Evolutionary conservation across 164 flowering plant genomes (phyloP).

Genomic region (Platanus orientalis): DNA sequence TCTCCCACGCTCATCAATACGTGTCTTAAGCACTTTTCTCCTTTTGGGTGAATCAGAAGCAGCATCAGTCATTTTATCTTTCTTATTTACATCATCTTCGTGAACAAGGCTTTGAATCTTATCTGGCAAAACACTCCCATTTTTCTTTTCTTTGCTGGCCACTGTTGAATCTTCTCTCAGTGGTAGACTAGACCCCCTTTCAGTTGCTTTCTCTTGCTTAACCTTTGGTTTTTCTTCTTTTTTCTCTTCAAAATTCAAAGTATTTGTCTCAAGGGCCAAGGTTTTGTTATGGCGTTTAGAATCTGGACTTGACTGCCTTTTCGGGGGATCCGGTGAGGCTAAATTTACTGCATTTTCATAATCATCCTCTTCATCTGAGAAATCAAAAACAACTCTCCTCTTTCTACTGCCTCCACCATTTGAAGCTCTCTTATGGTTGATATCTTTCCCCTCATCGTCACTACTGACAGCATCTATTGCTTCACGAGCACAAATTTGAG

Average conservation of each 20-base stretch:
- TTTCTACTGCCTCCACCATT: slow-evolving; percentile 62
- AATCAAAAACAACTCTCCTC: slow-evolving; percentile 77
- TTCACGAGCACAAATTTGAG: slow-evolving; percentile 56
- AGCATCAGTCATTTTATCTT: slow-evolving; percentile 30
- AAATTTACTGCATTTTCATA: slow-evolving; percentile 69
- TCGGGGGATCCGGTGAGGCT: slow-evolving; percentile 72
- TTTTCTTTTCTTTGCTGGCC: slow-evolving; percentile 17
- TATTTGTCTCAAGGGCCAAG: slow-evolving; percentile 27
- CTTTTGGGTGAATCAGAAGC: slow-evolving; percentile 52
- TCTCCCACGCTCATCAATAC: slow-evolving; percentile 92
- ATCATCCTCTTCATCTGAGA: slow-evolving; percentile 91
- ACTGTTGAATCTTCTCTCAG: slow-evolving; percentile 20
- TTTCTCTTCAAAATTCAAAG: slow-evolving; percentile 24
- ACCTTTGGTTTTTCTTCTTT: slow-evolving; percentile 35
- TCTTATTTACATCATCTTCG: slow-evolving; percentile 23
- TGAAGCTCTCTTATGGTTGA: slow-evolving; percentile 57
- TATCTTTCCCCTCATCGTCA: slow-evolving; percentile 63
- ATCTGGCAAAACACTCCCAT: slow-evolving; percentile 24
- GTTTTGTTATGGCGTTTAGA: slow-evolving; percentile 19
- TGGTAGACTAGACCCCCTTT: slow-evolving; percentile 21
- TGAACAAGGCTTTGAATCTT: slow-evolving; percentile 20
- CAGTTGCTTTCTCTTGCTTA: slow-evolving; percentile 35
- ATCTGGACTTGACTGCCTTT: slow-evolving; percentile 26
- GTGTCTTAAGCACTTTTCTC: slow-evolving; percentile 77
- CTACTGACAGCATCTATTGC: slow-evolving; percentile 39